phyloP scores from a whole-genome alignment of 768 basidiomycete species.

The Clavaria fumosa region DNA sequence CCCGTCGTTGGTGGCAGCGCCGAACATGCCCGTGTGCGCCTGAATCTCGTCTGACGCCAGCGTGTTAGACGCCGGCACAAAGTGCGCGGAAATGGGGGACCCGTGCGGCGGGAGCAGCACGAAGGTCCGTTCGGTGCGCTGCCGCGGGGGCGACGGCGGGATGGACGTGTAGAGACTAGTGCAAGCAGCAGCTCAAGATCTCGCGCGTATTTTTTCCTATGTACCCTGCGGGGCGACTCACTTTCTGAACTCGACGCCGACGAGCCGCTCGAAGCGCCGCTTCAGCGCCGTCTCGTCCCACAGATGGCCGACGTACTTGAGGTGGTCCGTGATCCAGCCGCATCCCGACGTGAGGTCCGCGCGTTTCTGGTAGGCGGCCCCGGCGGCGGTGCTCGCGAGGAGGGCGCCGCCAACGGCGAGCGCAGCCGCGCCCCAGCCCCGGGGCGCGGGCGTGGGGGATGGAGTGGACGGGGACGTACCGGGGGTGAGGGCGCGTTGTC shows the following conservation, averaged over 20 bases:
- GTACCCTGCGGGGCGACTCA: no score
- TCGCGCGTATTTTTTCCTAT: no score
- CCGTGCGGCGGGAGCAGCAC: slow-evolving; percentile 50
- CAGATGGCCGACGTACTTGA: slow-evolving; percentile 75
- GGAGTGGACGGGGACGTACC: slow-evolving; percentile 17
- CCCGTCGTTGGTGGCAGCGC: slow-evolving; percentile 66
- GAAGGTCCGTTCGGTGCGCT: no score
- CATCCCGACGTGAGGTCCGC: slow-evolving; percentile 60
- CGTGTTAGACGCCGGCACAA: slow-evolving; percentile 48
- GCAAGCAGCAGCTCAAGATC: no score
- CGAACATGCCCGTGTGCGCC: slow-evolving; percentile 86
- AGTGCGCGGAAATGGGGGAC: slow-evolving; percentile 33
- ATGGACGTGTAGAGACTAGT: slow-evolving; percentile 67
- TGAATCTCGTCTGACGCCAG: slow-evolving; percentile 61
- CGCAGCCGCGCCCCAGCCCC: slow-evolving; percentile 40
- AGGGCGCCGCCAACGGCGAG: slow-evolving; percentile 60
- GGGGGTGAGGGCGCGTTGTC: no score
- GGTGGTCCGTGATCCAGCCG: slow-evolving; percentile 70
- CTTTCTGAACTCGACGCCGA: slow-evolving; percentile 60
- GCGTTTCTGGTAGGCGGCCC: slow-evolving; percentile 69
- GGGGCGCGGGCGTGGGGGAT: slow-evolving; percentile 10
- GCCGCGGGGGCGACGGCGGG: slow-evolving; percentile 46
- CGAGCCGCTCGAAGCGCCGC: slow-evolving; percentile 43
- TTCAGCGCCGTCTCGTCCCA: slow-evolving; percentile 64
- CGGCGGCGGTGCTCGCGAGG: slow-evolving; percentile 70